phyloP scores from a whole-genome alignment of 2,329 filamentous ascomycete genomes.

The Coniosporium tulheliwenetii region DNA sequence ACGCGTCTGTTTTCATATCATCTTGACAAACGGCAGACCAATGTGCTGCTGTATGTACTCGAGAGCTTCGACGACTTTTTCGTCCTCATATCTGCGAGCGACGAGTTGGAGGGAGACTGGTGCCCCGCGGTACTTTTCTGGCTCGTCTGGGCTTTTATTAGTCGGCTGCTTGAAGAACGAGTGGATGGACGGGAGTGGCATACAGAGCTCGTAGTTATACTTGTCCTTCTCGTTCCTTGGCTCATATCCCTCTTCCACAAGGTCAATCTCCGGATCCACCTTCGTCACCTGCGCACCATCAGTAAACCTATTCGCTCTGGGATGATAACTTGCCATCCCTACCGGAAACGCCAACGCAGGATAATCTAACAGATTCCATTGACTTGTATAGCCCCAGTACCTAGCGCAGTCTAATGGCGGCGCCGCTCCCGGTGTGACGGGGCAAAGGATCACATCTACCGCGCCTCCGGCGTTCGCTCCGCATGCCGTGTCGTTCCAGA shows the following conservation, averaged over 20 bases:
- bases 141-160: conserved; percentile 36
- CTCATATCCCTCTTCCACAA: conserved; percentile 13
- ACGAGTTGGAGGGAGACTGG: conserved; percentile 26
- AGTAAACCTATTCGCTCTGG: no score
- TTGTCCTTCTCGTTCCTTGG: not conserved
- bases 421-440: conserved; percentile 27
- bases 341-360: conserved; percentile 28
- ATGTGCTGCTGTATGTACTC: conserved; percentile 17
- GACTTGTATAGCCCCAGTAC: conserved; percentile 28
- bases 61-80: conserved; percentile 23
- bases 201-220: conserved; percentile 5
- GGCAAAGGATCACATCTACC: conserved; percentile 29
- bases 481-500: conserved; percentile 20
- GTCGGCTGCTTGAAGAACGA: conserved; percentile 8
- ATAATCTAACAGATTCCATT: conserved; percentile 34
- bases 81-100: conserved; percentile 23
- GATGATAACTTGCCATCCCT: conserved; percentile 7
- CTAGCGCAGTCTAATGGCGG: conserved; percentile 24
- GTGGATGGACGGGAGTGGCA: no score
- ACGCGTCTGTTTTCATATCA: not conserved
- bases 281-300: conserved; percentile 4
- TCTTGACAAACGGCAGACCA: conserved; percentile 10
- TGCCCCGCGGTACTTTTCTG: conserved; percentile 23
- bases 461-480: conserved; percentile 5
- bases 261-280: conserved; percentile 22